Base-by-base conservation (phyloP, 331 rosid species). In the Dryas integrifolia region DNA sequence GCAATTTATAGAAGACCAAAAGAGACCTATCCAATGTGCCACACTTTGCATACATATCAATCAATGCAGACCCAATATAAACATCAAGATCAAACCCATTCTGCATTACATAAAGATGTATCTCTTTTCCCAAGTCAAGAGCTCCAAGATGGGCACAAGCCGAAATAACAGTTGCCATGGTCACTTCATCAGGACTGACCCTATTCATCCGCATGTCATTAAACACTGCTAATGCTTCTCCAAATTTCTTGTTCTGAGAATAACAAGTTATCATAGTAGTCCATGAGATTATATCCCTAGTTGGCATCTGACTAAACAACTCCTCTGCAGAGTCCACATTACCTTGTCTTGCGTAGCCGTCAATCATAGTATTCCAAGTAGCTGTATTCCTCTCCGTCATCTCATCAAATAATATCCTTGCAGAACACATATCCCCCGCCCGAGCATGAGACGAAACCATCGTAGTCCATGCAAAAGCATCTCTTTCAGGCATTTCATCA, bases 11-110 rank as follows among this genome's bases (percentile, higher is more conserved):
- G 80, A 90, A 90, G 62, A 90, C 88, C 82, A 85, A 76, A 72
- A 90, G 96, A 43, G 93, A 83, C 86, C 55, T 78, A 43, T 93
- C 88, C 75, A 91, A 70, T 75, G 79, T 78, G 84, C 98, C 96
- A 47, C 97, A 90, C 65, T 88, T 87, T 0, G 98, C 93, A 76
- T 92, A 92, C 97, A 88, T 90, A 72, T 92, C 92, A 73, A 92
- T 75, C 73, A 88, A 67, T 16, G 97, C 81, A 65, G 96, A 90
- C 21, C 97, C 97, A 38, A 86, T 74, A 76, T 84, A 93, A 66
- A 89, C 96, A 82, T 93, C 87, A 65, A 87, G 78, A 77, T 84
- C 71, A 84, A 88, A 84, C 56, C 87, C 79, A 43, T 82, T 85
- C 70, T 77, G 65, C 88, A 86, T 73, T 63, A 79, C 57, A 72